Evolutionary conservation across 169 alveolate genomes (phyloP), one percentile per base, ranked within the genome.

Genomic region (Besnoitia besnoiti): DNA sequence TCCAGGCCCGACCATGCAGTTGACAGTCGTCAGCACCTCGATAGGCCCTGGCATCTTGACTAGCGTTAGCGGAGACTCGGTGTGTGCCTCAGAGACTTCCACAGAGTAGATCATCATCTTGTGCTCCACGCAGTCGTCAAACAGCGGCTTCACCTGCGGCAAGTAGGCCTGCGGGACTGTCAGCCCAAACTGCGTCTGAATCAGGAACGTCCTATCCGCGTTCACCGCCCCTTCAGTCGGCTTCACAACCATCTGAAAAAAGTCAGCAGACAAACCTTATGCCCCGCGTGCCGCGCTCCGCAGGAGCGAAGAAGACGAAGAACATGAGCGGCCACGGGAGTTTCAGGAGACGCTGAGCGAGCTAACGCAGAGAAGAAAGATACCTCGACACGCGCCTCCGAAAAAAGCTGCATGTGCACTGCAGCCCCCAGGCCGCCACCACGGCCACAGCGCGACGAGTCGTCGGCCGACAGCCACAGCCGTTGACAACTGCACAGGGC

Each of bases 11-110:
- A 77, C 30, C 37, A 10, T 30, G 55, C 87, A 77, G 49, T 4
- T 10, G 3, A 77, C 30, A 12, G 33, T 39, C 21, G 87, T 37
- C 39, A 77, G 21, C 59, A 77, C 59, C 37, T 77, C 87, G n/a
- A 77, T 42, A 16, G 87, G 87, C 37, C 87, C 87, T 10, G 87
- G 87, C 87, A 77, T 77, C 61, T 39, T 10, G 59, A 77, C 87
- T 21, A 4, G 49, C 37, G 87, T 77, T 4, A 77, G 87, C 2
- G 87, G 87, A 51, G 87, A 77, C 40, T 42, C 35, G 61, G 87
- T 40, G 87, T 77, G 40, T 16, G 87, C 49, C 40, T 3, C 87
- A 24, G 40, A 10, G 30, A 77, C 40, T 21, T 77, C 59, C 4
- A 77, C 59, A 0, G 87, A 19, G 59, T 27, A 44, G 30, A 77